Evolutionary conservation across 352 stramenopile genomes (phyloP), one percentile per base, ranked within the genome.

Genomic region (Globisporangium radiosum): DNA sequence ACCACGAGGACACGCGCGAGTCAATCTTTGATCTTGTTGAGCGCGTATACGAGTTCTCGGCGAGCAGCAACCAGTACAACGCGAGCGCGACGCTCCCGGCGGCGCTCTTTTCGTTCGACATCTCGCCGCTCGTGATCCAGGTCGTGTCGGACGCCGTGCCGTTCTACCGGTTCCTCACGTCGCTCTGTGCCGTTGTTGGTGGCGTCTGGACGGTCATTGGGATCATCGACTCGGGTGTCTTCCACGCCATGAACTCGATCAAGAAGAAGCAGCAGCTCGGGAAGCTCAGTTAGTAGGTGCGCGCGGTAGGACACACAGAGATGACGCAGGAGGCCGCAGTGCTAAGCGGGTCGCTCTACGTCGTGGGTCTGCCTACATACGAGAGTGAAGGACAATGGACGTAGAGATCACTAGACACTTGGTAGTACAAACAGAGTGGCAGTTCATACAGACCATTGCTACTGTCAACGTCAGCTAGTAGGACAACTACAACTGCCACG

Each of bases 141-240:
- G 62, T 92, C 63, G 70, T 76, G 9, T 72, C 73, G n/a, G 73
- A 89, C 60, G 72, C 69, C 52, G 69, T 90, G 54, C 85, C 85
- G 57, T 85, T 93, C 57, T 95, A 92, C 65, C 82, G 84, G 59
- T 95, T 95, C 52, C 60, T 95, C 61, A 95, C 85, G 37, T 84
- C 82, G 50, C 62, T 90, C 17, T 95, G 84, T 42, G 85, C 85
- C 47, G 85, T 95, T 49, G 79, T 95, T 47, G 85, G 85, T 17
- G 85, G 85, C 50, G 82, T 91, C 1, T 92, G 89, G 59, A 95
- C 85, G 11, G 77, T 95, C 64, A 81, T 95, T 55, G 76, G 82
- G n/a, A 76, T 95, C 48, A 67, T 93, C 48, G 81, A 93, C 69
- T 86, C 81, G 6, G 82, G 81, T 15, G 71, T 92, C 19, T 94